phyloP scores from a whole-genome alignment of 192 early-diverging fungal genomes.

The Martensiomyces pterosporus region DNA sequence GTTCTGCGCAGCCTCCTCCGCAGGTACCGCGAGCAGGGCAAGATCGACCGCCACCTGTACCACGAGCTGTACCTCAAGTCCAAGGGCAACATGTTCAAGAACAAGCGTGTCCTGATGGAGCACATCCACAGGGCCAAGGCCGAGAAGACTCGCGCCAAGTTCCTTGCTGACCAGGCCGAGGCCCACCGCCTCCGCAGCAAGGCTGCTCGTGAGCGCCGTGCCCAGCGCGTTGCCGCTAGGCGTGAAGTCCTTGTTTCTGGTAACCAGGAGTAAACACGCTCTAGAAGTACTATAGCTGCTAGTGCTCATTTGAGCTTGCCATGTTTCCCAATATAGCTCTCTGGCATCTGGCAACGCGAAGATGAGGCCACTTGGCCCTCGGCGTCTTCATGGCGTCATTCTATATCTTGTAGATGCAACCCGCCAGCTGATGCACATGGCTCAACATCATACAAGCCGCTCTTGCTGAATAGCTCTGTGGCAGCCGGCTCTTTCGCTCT shows the following conservation, averaged over 20 bases:
- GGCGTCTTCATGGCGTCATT: too few species aligned
- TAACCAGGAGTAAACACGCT: too few species aligned
- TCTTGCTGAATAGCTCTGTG: too few species aligned
- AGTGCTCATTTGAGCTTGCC: too few species aligned
- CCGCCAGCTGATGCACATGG: too few species aligned
- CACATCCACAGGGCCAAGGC: slow-evolving; percentile 99
- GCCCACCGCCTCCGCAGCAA: slow-evolving; percentile 94
- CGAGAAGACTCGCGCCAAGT: slow-evolving; percentile 90
- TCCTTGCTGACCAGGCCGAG: slow-evolving; percentile 94
- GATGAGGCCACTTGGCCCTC: too few species aligned
- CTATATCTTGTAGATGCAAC: too few species aligned
- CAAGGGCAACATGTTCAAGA: slow-evolving; percentile 99
- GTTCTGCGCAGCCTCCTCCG: slow-evolving; percentile 89
- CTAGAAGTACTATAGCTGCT: too few species aligned
- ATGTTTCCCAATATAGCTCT: too few species aligned
- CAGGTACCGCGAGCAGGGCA: slow-evolving; percentile 96
- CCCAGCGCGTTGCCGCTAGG: slow-evolving; percentile 81
- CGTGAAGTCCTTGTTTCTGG: slow-evolving; percentile 73
- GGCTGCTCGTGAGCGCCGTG: slow-evolving; percentile 91
- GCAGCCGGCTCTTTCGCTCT: too few species aligned
- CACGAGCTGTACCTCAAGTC: slow-evolving; percentile 95
- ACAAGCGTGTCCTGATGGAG: slow-evolving; percentile 99
- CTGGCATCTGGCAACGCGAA: too few species aligned
- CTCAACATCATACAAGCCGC: too few species aligned
- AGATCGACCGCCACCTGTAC: slow-evolving; percentile 99